phyloP scores from a whole-genome alignment of 768 basidiomycete genomes.

The Piloderma croceum region DNA sequence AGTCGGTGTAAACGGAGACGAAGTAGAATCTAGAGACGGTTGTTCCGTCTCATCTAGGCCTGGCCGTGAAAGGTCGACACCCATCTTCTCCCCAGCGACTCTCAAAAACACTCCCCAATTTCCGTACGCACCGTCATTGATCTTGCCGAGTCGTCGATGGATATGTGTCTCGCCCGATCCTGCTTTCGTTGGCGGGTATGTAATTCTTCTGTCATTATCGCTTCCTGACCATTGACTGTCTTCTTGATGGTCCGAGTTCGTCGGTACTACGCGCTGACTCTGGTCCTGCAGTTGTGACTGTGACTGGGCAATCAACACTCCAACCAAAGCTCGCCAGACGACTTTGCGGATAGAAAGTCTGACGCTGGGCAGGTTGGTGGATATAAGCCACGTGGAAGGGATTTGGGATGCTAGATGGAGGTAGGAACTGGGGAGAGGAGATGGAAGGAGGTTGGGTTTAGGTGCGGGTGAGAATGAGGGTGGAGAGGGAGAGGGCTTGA shows the following conservation, averaged over 20 bases:
- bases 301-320: constrained; percentile 15
- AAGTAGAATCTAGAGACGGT: too few relatives aligned
- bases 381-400: constrained; percentile 54
- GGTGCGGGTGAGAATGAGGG: constrained; percentile 9
- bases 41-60: too few relatives aligned
- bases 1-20: too few relatives aligned
- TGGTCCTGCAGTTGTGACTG: not conserved
- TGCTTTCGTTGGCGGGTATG: too few relatives aligned
- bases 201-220: too few relatives aligned
- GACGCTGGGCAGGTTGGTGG: constrained; percentile 28
- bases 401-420: constrained; percentile 70
- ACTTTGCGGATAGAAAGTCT: constrained; percentile 61
- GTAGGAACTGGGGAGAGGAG: constrained; percentile 42
- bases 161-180: constrained; percentile 34
- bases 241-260: too few relatives aligned
- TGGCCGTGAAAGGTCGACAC: too few relatives aligned
- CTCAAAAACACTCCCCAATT: constrained; percentile 46
- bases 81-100: constrained; percentile 24
- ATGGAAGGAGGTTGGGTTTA: constrained; percentile 1
- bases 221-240: too few relatives aligned
- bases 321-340: constrained; percentile 64
- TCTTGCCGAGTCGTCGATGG: constrained; percentile 47
- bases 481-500: constrained; percentile 15
- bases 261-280: not conserved
- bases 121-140: constrained; percentile 44